Conservation (phyloP, 2,329 filamentous ascomycete species). For the Trichothecium roseum region DNA sequence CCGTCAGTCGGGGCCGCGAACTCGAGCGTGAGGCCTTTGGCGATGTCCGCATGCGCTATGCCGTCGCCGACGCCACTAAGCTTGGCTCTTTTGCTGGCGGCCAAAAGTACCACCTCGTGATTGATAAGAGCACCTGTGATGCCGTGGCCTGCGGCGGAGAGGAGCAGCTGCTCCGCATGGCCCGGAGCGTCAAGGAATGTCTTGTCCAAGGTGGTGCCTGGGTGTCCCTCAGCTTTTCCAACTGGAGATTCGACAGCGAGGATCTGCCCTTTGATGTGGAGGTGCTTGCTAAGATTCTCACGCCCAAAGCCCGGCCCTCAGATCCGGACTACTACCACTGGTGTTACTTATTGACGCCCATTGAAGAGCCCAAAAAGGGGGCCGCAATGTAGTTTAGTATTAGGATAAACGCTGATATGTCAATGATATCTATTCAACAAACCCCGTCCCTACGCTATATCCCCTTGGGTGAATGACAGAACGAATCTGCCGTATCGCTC, state of each 20-base stretch:
- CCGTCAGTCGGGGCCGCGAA: conserved; percentile 28
- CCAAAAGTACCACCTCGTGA: conserved; percentile 27
- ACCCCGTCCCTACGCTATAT: no score
- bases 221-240: conserved; percentile 38
- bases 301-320: conserved; percentile 24
- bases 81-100: conserved; percentile 13
- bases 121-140: conserved; percentile 41
- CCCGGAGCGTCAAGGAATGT: conserved; percentile 19
- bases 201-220: conserved; percentile 28
- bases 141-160: conserved; percentile 35
- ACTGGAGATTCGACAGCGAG: conserved; percentile 25
- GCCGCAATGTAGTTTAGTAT: not conserved
- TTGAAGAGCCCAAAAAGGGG: conserved; percentile 3
- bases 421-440: no score
- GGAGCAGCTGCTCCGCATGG: conserved; percentile 26
- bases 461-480: no score
- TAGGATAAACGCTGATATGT: no score
- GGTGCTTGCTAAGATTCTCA: conserved; percentile 29
- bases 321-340: conserved; percentile 37
- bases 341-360: conserved; percentile 32
- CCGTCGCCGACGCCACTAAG: conserved; percentile 33
- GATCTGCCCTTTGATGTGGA: conserved; percentile 29
- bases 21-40: conserved; percentile 31
- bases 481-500: no score
- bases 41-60: conserved; percentile 31